Conservation (phyloP, 2,329 filamentous ascomycete genomes). For the Colletotrichum orbiculare region DNA sequence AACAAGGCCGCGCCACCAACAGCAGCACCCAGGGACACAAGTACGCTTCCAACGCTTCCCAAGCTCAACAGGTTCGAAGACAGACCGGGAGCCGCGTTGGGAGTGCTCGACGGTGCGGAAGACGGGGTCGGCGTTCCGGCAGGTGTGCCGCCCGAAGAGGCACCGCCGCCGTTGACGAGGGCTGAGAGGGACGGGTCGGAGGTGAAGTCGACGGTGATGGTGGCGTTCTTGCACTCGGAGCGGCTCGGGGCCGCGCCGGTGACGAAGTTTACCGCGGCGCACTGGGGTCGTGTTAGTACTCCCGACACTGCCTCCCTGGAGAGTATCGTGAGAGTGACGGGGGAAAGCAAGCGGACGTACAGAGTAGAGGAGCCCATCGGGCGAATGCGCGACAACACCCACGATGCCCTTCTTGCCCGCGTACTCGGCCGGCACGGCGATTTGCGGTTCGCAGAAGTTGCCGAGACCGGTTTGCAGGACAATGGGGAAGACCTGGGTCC, state of each 20-base stretch:
- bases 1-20: conserved; percentile 34
- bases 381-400: conserved; percentile 60
- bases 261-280: conserved; percentile 67
- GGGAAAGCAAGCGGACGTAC: conserved; percentile 48
- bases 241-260: conserved; percentile 48
- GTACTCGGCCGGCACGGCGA: conserved; percentile 60
- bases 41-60: background rate
- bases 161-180: conserved; percentile 42
- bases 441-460: conserved; percentile 61
- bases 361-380: conserved; percentile 68
- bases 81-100: conserved; percentile 15
- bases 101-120: conserved; percentile 4
- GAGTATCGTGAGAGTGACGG: too few species aligned
- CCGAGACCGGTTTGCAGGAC: conserved; percentile 66
- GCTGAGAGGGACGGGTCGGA: conserved; percentile 48
- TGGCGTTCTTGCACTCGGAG: conserved; percentile 50
- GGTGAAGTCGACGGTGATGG: conserved; percentile 41
- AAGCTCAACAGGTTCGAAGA: conserved; percentile 2
- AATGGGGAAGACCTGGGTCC: conserved; percentile 66
- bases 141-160: background rate
- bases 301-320: background rate
- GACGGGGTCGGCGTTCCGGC: too few species aligned
- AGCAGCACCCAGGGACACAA: conserved; percentile 26
- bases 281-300: conserved; percentile 50
- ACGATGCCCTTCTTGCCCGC: conserved; percentile 67